phyloP scores from a whole-genome alignment of 2,329 filamentous ascomycete genomes.

The Penicillium sp. region DNA sequence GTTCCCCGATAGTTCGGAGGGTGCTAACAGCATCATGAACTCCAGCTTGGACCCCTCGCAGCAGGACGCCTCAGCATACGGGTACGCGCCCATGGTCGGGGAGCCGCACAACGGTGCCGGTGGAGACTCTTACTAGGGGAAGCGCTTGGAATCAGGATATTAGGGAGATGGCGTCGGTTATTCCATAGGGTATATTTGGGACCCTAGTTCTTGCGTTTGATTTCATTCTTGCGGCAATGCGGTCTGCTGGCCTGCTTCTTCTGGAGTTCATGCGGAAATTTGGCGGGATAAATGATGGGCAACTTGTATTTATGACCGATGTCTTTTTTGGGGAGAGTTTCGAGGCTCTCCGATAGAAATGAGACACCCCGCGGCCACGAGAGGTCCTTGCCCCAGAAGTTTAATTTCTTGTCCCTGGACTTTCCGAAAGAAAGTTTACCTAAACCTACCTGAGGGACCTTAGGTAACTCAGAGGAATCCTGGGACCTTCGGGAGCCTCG shows the following conservation, averaged over 20 bases:
- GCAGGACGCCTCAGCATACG: conserved; percentile 50
- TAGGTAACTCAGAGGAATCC: no score
- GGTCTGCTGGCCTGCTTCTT: not conserved
- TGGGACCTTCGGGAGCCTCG: not conserved
- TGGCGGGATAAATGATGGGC: conserved; percentile 15
- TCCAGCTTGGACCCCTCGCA: conserved; percentile 50
- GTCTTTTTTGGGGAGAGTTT: not conserved
- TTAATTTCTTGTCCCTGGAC: not conserved
- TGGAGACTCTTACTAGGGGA: conserved; percentile 47
- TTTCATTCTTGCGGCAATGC: not conserved
- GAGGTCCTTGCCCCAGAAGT: not conserved
- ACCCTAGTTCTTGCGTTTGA: not conserved
- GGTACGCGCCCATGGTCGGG: conserved; percentile 52
- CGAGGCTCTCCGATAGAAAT: conserved; percentile 8
- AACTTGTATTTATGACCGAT: conserved; percentile 17
- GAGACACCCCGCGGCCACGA: conserved; percentile 5
- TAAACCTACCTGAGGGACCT: not conserved
- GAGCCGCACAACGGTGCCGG: conserved; percentile 53
- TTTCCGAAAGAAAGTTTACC: not conserved
- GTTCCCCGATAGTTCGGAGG: conserved; percentile 47
- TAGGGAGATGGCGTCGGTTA: not conserved
- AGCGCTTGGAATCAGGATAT: not conserved
- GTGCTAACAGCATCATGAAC: conserved; percentile 50
- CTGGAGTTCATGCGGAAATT: conserved; percentile 17
- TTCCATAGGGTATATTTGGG: conserved; percentile 2